These are phyloP conservation scores for Volvariella surrecta DNA, from an alignment of 1,284 basidiomycete genomes.

Conservation along the genomic window DNA sequence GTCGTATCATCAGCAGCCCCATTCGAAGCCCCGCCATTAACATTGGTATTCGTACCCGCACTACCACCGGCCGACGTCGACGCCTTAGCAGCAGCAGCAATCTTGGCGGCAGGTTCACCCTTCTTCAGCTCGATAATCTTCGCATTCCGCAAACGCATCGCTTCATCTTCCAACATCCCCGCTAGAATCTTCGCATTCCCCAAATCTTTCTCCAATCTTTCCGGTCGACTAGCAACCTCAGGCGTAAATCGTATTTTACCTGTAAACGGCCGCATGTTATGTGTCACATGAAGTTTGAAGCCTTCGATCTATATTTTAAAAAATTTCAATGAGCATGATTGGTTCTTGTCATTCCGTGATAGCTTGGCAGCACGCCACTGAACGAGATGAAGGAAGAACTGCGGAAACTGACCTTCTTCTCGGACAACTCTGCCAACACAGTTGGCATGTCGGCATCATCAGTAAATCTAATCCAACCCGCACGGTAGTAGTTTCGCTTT, in stretches of 20 bases:
- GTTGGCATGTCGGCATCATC: constrained; percentile 76
- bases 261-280: constrained; percentile 73
- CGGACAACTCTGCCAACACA: constrained; percentile 66
- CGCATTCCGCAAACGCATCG: constrained; percentile 38
- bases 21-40: constrained; percentile 13
- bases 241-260: constrained; percentile 75
- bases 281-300: constrained; percentile 85
- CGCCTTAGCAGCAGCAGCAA: too few relatives aligned
- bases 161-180: constrained; percentile 64
- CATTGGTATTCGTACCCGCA: constrained; percentile 11
- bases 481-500: constrained; percentile 86
- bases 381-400: neutral
- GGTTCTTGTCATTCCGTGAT: too few relatives aligned
- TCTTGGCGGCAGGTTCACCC: too few relatives aligned
- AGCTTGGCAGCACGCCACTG: neutral
- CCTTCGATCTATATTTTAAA: constrained; percentile 66
- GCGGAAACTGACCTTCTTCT: constrained; percentile 62
- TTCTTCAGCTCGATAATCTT: constrained; percentile 23
- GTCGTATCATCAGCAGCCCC: constrained; percentile 21
- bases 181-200: constrained; percentile 66
- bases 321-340: too few relatives aligned
- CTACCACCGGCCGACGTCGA: neutral
- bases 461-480: constrained; percentile 83
- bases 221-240: constrained; percentile 69
- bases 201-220: constrained; percentile 73